Conservation (phyloP, 352 stramenopile species). For the Phytophthora tentaculata region DNA sequence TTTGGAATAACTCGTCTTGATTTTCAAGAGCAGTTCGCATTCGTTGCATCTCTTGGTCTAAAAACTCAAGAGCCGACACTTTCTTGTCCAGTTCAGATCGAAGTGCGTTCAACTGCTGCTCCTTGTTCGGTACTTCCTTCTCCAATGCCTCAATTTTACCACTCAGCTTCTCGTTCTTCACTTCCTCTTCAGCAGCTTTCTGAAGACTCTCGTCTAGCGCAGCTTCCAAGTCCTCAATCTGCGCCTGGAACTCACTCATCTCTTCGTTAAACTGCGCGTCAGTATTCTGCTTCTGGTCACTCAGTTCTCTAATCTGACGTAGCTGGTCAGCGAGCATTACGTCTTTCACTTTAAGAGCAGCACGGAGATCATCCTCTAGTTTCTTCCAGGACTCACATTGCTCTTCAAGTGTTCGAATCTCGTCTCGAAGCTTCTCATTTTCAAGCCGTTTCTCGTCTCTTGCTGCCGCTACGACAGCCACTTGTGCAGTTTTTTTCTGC, state of each 20-base stretch:
- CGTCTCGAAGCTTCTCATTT: conserved; percentile 22
- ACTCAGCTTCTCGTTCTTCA: conserved; percentile 39
- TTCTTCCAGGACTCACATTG: conserved; percentile 36
- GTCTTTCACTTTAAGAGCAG: conserved; percentile 73
- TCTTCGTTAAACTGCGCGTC: conserved; percentile 60
- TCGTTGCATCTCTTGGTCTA: conserved; percentile 74
- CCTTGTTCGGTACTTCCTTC: conserved; percentile 23
- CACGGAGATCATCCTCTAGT: conserved; percentile 60
- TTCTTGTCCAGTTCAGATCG: conserved; percentile 50
- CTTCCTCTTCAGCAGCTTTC: conserved; percentile 42
- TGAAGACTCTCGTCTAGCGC: conserved; percentile 65
- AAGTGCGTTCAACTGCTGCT: conserved; percentile 22
- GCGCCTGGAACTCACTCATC: conserved; percentile 48
- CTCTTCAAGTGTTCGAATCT: conserved; percentile 36
- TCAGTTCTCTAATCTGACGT: conserved; percentile 58
- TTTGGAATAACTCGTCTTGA: conserved; percentile 65
- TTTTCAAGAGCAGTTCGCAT: conserved; percentile 60
- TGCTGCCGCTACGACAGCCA: conserved; percentile 30
- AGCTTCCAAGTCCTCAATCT: conserved; percentile 69
- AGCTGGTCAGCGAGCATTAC: conserved; percentile 74
- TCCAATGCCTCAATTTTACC: conserved; percentile 28
- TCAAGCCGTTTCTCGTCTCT: conserved; percentile 32
- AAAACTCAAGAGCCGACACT: conserved; percentile 60
- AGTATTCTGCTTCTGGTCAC: conserved; percentile 28
- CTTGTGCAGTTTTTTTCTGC: conserved; percentile 24